Base-by-base conservation (phyloP, 805 yeast species). In the Jamesozyma spencerorum region DNA sequence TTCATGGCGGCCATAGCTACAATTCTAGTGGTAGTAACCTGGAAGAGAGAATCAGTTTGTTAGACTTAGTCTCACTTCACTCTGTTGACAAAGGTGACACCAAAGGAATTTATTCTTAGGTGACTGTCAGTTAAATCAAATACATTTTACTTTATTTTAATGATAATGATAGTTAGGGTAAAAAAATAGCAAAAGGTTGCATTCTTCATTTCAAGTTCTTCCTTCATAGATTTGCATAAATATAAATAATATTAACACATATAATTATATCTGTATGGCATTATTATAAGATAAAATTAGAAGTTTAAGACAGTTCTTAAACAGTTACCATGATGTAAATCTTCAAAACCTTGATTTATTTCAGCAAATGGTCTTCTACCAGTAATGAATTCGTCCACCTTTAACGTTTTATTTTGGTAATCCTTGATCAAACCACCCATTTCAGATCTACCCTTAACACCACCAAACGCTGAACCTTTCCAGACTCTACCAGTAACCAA, bases 391-490 rank as follows among this genome's bases (percentile, higher is more conserved):
- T 92, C 96, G 58, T 87, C 95, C 48, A 90, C 94, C 72, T 81
- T 85, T 60, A 90, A 71, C 50, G 70, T 72, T 51, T 95, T 95
- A 34, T 67, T 65, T 70, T 84, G 65, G 66, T 90, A 90, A 62
- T 83, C 88, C 44, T 85, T 81, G 43, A 92, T 95, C 43, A 88
- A 72, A 17, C 79, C 85, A 38, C 95, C 97, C 71, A 92, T 75
- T 70, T 92, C 96, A 31, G 95, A 62, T 71, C 97, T 83, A 61
- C 98, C 97, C 70, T 92, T 92, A 60, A 92, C 87, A 64, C 97
- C 98, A 57, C 99, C 99, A 55, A 86, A 92, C n/a, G 99, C 99
- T 58, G 95, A 85, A 55, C 99, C 99, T 65, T 77, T 84, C 97
- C 98, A 90, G 39, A 85, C 95, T 69, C 98, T 81, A 54, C 99